Evolutionary conservation across 768 basidiomycete species (phyloP).

Genomic region (Pleurotus cornucopiae): DNA sequence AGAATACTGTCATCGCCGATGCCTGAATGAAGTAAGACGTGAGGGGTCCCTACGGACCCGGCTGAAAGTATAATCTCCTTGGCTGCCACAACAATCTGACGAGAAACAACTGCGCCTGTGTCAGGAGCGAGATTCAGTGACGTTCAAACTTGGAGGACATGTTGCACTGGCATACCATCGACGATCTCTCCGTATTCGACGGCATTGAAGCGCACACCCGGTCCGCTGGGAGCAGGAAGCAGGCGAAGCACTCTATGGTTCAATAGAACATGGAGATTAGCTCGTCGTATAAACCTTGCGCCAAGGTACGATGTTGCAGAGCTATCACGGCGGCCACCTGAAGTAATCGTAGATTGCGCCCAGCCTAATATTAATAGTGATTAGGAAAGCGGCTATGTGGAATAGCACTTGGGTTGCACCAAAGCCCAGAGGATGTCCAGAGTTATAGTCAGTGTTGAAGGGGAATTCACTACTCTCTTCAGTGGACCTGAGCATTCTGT

Average conservation of each 20-base stretch:
- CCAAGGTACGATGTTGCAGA: slow-evolving; percentile 27
- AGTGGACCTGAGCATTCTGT: slow-evolving; percentile 19
- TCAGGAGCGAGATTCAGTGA: neutral
- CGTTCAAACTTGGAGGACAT: neutral
- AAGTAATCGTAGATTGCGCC: slow-evolving; percentile 21
- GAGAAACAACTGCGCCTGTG: neutral
- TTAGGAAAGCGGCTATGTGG: neutral
- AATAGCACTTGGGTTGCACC: slow-evolving; percentile 10
- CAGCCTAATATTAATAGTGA: slow-evolving; percentile 18
- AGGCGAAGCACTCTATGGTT: slow-evolving; percentile 15
- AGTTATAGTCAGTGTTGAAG: slow-evolving; percentile 29
- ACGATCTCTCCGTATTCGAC: slow-evolving; percentile 15
- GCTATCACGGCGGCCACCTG: slow-evolving; percentile 21
- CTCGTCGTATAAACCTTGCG: slow-evolving; percentile 18
- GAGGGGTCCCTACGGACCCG: slow-evolving; percentile 25
- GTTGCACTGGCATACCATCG: slow-evolving; percentile 6
- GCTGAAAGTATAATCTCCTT: slow-evolving; percentile 35
- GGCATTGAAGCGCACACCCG: slow-evolving; percentile 9
- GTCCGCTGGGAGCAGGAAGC: neutral
- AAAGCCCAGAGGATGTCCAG: slow-evolving; percentile 24
- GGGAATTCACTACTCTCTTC: slow-evolving; percentile 21
- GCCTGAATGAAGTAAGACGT: slow-evolving; percentile 21
- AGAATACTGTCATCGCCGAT: slow-evolving; percentile 17
- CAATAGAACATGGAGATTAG: slow-evolving; percentile 28
- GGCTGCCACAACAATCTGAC: slow-evolving; percentile 15